phyloP scores from a whole-genome alignment of 768 basidiomycete genomes.

The Pleurotus ostreatus region DNA sequence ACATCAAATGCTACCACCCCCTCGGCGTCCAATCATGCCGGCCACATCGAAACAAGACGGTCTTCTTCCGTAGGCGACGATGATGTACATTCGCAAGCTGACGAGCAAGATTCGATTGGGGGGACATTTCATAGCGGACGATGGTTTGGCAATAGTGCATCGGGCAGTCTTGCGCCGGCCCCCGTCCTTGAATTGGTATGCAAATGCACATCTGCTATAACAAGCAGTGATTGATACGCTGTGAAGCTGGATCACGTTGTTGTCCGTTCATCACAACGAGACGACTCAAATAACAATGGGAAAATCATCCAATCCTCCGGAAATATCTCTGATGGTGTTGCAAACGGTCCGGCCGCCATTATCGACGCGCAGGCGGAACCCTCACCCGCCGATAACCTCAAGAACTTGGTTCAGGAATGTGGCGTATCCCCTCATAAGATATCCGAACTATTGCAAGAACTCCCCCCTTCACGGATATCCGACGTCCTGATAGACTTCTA shows the following conservation, averaged over 20 bases:
- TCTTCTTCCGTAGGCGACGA: slow-evolving; percentile 57
- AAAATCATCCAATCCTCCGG: not conserved
- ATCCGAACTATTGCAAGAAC: slow-evolving; percentile 81
- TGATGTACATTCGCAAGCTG: slow-evolving; percentile 66
- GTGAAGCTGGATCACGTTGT: slow-evolving; percentile 49
- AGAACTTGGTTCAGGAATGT: slow-evolving; percentile 85
- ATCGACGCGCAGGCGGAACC: slow-evolving; percentile 30
- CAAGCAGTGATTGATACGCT: slow-evolving; percentile 4
- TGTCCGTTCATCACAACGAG: slow-evolving; percentile 21
- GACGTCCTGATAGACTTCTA: slow-evolving; percentile 83
- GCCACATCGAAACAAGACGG: slow-evolving; percentile 16
- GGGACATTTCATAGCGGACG: slow-evolving; percentile 80
- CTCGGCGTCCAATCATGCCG: slow-evolving; percentile 26
- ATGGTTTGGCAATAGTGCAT: slow-evolving; percentile 83
- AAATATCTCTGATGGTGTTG: not conserved
- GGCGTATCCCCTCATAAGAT: slow-evolving; percentile 90
- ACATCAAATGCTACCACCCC: slow-evolving; percentile 29
- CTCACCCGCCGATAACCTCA: slow-evolving; percentile 76
- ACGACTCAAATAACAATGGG: slow-evolving; percentile 8
- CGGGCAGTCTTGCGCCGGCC: slow-evolving; percentile 77
- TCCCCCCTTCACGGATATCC: slow-evolving; percentile 74
- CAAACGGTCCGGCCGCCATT: slow-evolving; percentile 4
- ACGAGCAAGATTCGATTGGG: slow-evolving; percentile 72
- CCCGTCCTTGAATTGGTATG: slow-evolving; percentile 76
- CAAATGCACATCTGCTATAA: not conserved